Conservation (phyloP, 129 eudicot species). For the Centaurea solstitialis region DNA sequence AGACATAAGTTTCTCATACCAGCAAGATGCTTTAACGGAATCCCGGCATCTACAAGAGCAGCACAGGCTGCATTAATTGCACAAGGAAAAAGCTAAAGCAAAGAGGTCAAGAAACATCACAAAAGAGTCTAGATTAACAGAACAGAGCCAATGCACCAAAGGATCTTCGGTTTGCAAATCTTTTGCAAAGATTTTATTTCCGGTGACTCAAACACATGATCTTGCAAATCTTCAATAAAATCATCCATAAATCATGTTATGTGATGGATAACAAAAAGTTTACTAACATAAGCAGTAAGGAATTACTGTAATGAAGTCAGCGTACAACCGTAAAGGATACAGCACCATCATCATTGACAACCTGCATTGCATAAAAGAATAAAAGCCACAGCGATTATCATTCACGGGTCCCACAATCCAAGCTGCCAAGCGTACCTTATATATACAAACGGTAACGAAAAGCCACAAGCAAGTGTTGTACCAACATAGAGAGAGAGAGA, state of each 20-base stretch:
- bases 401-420: not conserved
- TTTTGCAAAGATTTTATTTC: not conserved
- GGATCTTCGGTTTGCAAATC: not conserved
- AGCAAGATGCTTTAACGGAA: slow-evolving; percentile 80
- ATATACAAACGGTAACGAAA: not conserved
- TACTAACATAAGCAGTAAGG: too few species aligned
- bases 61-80: slow-evolving; percentile 87
- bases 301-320: not conserved
- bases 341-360: slow-evolving; percentile 96
- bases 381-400: not conserved
- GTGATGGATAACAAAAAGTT: too few species aligned
- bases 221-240: not conserved
- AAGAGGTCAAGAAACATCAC: slow-evolving; percentile 49
- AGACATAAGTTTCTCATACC: slow-evolving; percentile 35
- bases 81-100: slow-evolving; percentile 74
- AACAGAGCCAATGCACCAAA: too few species aligned
- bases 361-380: slow-evolving; percentile 49
- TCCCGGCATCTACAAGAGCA: slow-evolving; percentile 89
- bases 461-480: not conserved
- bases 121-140: not conserved
- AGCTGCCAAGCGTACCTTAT: not conserved
- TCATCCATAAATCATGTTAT: not conserved
- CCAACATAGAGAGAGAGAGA: not conserved
- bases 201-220: not conserved
- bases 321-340: slow-evolving; percentile 59